A percentile compares a stretch with the other conserved stretches of the same genome.
phyloP scores from a whole-genome alignment of 345 rosid species.

The Aurinia saxatilis region DNA sequence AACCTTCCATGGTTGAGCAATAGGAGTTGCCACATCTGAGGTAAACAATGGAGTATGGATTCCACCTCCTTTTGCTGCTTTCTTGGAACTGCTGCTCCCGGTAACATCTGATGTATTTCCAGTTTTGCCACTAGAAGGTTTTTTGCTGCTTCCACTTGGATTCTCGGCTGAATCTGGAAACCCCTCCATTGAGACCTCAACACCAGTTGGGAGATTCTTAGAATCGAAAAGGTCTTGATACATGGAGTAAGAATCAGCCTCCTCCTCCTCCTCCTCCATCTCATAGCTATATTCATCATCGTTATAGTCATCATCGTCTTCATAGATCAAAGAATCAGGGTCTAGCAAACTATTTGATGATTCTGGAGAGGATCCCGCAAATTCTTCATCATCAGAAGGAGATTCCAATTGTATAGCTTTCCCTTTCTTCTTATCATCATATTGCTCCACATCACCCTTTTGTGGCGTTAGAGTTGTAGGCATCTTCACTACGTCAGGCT shows the following conservation, averaged over 20 bases:
- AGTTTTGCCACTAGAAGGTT: background rate
- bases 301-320: constrained; percentile 32
- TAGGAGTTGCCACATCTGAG: background rate
- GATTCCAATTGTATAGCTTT: constrained; percentile 37
- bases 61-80: constrained; percentile 7
- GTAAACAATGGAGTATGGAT: background rate
- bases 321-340: constrained; percentile 34
- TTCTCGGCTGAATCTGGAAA: constrained; percentile 31
- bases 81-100: constrained; percentile 15
- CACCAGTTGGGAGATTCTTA: constrained; percentile 64
- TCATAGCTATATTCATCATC: constrained; percentile 28
- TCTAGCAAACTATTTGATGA: constrained; percentile 30
- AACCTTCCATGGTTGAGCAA: constrained; percentile 22
- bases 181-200: constrained; percentile 72
- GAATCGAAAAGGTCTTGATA: constrained; percentile 68
- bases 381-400: constrained; percentile 18
- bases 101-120: constrained; percentile 4
- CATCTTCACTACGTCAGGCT: constrained; percentile 61
- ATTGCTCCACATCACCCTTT: constrained; percentile 52
- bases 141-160: constrained; percentile 22
- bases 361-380: constrained; percentile 23
- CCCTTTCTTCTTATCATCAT: constrained; percentile 54
- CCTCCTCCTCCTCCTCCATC: constrained; percentile 28
- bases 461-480: constrained; percentile 33
- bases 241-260: constrained; percentile 38